A percentile compares a stretch with the other conserved stretches of the same genome.
These are phyloP conservation scores for Claviceps humidiphila DNA, from an alignment of 2,329 filamentous ascomycete genomes.

Conservation along the genomic window DNA sequence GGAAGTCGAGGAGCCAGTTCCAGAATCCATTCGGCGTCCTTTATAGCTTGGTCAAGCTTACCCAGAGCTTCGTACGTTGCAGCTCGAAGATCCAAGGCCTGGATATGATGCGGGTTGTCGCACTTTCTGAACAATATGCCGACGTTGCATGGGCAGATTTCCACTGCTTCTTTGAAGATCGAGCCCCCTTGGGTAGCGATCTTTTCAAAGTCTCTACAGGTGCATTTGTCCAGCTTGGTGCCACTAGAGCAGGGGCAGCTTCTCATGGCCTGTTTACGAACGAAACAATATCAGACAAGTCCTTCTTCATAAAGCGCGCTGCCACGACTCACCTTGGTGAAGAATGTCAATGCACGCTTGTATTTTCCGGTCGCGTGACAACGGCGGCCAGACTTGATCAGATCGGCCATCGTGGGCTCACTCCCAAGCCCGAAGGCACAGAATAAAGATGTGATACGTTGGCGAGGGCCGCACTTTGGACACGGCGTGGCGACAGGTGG, in stretches of 20 bases:
- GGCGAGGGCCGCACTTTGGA: too few species aligned
- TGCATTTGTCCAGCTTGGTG: constrained; percentile 14
- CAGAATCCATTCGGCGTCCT: constrained; percentile 30
- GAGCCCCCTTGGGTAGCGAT: constrained; percentile 19
- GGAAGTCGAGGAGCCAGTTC: constrained; percentile 27
- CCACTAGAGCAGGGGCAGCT: constrained; percentile 21
- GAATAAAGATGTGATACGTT: too few species aligned
- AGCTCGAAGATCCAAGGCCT: constrained; percentile 28
- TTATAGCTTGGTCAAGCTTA: constrained; percentile 23
- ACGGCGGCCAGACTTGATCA: constrained; percentile 20
- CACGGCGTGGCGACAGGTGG: too few species aligned
- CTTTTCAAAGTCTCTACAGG: constrained; percentile 17
- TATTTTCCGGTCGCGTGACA: constrained; percentile 21
- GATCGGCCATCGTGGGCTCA: constrained; percentile 1
- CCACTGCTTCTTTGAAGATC: constrained; percentile 29
- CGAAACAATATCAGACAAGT: neutral
- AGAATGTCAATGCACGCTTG: constrained; percentile 22
- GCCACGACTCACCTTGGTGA: constrained; percentile 19
- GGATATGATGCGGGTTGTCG: constrained; percentile 22
- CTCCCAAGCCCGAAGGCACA: too few species aligned
- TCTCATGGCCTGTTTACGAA: constrained; percentile 21
- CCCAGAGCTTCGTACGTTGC: constrained; percentile 26
- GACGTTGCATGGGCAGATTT: constrained; percentile 22
- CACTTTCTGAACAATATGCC: constrained; percentile 19
- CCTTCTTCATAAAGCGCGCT: neutral